phyloP scores from a whole-genome alignment of 2,329 filamentous ascomycete species.

The Cadophora sp. region DNA sequence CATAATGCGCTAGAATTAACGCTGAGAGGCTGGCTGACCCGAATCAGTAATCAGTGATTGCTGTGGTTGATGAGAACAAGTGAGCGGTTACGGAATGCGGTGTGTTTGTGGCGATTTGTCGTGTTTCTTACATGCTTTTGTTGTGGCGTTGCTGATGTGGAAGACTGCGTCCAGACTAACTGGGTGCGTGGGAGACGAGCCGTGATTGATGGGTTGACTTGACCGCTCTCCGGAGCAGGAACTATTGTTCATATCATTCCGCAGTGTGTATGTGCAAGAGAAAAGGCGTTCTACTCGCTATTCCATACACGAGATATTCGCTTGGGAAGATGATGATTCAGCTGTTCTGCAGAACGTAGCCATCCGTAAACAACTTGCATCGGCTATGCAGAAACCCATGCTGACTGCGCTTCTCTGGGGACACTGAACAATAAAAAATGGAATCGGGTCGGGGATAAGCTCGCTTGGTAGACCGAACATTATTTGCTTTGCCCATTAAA shows the following conservation, averaged over 20 bases:
- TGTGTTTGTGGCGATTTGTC: not conserved
- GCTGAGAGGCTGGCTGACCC: not conserved
- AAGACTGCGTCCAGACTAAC: not conserved
- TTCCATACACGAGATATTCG: not conserved
- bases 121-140: not conserved
- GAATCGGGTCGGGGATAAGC: no score
- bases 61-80: not conserved
- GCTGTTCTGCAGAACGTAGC: not conserved
- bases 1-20: not conserved
- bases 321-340: conserved; percentile 13
- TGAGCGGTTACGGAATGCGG: conserved; percentile 5
- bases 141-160: not conserved
- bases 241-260: not conserved
- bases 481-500: no score
- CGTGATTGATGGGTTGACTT: not conserved
- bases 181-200: not conserved
- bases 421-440: not conserved
- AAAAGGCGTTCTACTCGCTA: not conserved
- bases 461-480: no score
- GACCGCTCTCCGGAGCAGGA: not conserved
- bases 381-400: not conserved
- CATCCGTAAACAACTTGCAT: conserved; percentile 9
- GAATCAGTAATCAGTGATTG: not conserved
- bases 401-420: not conserved
- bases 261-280: not conserved